A percentile compares a stretch with the other conserved stretches of the same genome.
These are phyloP conservation scores for Tolypocladium endophyticum DNA, from an alignment of 2,329 filamentous ascomycete genomes.

Conservation along the genomic window DNA sequence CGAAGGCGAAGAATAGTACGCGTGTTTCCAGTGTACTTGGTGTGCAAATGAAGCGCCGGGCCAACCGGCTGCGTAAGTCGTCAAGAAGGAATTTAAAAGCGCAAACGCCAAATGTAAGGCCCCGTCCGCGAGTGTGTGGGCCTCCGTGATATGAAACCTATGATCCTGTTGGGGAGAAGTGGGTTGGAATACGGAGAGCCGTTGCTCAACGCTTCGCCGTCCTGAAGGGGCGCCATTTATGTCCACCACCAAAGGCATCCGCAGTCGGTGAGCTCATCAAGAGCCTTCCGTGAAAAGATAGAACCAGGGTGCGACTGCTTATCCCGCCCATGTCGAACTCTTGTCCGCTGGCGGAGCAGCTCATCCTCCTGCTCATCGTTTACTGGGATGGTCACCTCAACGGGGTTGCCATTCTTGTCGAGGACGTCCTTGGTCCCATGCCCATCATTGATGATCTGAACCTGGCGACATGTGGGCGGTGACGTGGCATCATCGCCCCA, in stretches of 20 bases:
- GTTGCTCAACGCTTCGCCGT: not conserved
- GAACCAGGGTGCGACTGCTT: not conserved
- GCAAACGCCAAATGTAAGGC: not conserved
- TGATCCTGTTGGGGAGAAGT: not conserved
- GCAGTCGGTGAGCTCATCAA: slow-evolving; percentile 38
- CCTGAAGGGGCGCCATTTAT: slow-evolving; percentile 10
- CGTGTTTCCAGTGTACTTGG: not conserved
- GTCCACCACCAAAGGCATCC: slow-evolving; percentile 44
- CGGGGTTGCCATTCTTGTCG: slow-evolving; percentile 25
- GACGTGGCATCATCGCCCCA: slow-evolving; percentile 19
- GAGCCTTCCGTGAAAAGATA: slow-evolving; percentile 6
- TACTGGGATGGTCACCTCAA: slow-evolving; percentile 36
- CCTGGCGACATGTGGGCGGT: slow-evolving; percentile 36
- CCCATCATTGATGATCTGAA: slow-evolving; percentile 30
- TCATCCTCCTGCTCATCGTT: not conserved
- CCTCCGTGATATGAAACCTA: not conserved
- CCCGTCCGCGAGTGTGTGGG: not conserved
- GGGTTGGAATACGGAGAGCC: not conserved
- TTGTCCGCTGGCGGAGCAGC: not conserved
- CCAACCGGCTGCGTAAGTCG: not conserved
- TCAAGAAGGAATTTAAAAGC: not conserved
- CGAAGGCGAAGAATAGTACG: not conserved
- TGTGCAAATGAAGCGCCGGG: not conserved
- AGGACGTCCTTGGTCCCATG: slow-evolving; percentile 21
- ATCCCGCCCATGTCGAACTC: slow-evolving; percentile 2